Conservation (phyloP, 768 basidiomycete species). For the Hericium coralloides region DNA sequence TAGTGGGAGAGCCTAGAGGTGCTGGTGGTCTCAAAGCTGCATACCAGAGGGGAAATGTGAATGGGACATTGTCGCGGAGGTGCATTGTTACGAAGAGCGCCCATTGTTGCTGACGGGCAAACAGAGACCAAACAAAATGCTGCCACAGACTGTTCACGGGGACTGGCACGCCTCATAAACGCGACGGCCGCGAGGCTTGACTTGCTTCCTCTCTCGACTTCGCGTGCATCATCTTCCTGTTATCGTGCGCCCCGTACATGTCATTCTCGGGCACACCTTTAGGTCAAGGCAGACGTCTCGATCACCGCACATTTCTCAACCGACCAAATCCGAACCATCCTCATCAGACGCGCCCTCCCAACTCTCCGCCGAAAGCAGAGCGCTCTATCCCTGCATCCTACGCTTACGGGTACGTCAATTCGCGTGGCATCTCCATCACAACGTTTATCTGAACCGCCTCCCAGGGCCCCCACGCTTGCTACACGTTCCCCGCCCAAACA, state of each 20-base stretch:
- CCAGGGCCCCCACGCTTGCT: conserved; percentile 46
- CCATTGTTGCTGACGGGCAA: background rate
- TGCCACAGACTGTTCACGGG: background rate
- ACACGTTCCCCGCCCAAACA: conserved; percentile 55
- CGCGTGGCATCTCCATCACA: conserved; percentile 15
- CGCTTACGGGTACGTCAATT: conserved; percentile 52
- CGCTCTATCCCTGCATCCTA: conserved; percentile 50
- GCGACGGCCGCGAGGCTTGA: background rate
- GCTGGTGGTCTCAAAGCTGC: too few species aligned
- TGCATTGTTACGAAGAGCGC: background rate
- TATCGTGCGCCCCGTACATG: conserved; percentile 38
- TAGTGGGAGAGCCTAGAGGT: too few species aligned
- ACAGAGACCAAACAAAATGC: background rate
- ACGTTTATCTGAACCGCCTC: conserved; percentile 14
- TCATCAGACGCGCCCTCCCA: conserved; percentile 18
- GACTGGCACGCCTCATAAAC: background rate
- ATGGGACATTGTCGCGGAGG: background rate
- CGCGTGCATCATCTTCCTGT: conserved; percentile 2
- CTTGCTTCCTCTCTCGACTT: background rate
- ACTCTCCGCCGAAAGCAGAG: conserved; percentile 17
- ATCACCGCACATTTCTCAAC: conserved; percentile 70
- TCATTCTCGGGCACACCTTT: conserved; percentile 80
- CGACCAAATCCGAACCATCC: conserved; percentile 35
- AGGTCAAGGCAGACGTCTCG: conserved; percentile 80
- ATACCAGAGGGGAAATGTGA: too few species aligned